Conservation (phyloP, 108 stramenopile species). For the Skeletonema tropicum region DNA sequence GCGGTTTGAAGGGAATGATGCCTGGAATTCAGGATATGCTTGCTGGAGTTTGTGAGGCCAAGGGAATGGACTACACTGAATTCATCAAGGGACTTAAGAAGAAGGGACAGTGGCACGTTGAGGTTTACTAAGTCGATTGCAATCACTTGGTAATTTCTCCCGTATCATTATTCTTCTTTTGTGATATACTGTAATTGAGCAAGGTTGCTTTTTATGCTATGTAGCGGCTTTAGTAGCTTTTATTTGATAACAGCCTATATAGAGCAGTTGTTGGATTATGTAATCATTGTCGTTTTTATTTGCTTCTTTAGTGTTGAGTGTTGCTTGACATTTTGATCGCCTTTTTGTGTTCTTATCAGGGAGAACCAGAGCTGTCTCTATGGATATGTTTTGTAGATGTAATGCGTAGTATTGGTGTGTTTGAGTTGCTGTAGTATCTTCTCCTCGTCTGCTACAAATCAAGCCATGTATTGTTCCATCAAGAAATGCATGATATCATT, state of each 20-base stretch:
- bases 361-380: too few relatives aligned
- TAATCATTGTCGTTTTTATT: background rate
- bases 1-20: conserved; percentile 99
- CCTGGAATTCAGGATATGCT: conserved; percentile 97
- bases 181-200: background rate
- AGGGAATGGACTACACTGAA: conserved; percentile 90
- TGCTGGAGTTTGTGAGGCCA: conserved; percentile 82
- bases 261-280: conserved; percentile 2
- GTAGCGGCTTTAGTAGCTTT: conserved; percentile 1
- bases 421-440: too few relatives aligned
- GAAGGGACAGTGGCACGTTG: conserved; percentile 87
- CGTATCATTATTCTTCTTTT: background rate
- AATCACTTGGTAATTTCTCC: background rate
- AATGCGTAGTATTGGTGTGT: too few relatives aligned
- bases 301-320: too few relatives aligned
- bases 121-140: conserved; percentile 68
- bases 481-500: too few relatives aligned
- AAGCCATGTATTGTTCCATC: too few relatives aligned
- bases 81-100: conserved; percentile 88
- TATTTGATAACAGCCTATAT: background rate
- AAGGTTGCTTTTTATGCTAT: background rate
- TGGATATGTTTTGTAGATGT: too few relatives aligned
- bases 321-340: too few relatives aligned
- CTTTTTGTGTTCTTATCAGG: too few relatives aligned
- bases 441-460: too few relatives aligned